Conservation (phyloP, 352 stramenopile genomes). For the Plasmopara halstedii region DNA sequence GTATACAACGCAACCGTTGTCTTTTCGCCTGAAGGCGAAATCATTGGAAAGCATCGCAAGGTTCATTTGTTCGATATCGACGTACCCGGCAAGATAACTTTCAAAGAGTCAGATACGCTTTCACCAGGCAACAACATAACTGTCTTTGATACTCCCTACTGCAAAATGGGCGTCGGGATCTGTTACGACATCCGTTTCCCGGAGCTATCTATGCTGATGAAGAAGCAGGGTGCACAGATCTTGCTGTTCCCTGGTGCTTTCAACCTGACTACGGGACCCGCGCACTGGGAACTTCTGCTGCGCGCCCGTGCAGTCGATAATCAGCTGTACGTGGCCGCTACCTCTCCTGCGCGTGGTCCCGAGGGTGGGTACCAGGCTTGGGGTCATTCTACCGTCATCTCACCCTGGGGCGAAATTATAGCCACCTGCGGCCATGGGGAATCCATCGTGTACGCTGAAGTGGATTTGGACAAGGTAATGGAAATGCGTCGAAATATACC, state of each 20-base stretch:
- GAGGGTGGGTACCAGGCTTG: conserved; percentile 97
- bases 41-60: conserved; percentile 99
- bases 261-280: conserved; percentile 90
- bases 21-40: conserved; percentile 88
- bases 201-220: conserved; percentile 96
- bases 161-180: conserved; percentile 97
- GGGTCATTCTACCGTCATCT: conserved; percentile 96
- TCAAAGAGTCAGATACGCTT: conserved; percentile 99
- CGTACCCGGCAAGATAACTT: conserved; percentile 97
- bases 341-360: conserved; percentile 92
- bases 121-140: conserved; percentile 86
- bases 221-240: conserved; percentile 84
- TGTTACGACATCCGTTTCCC: conserved; percentile 99
- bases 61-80: conserved; percentile 99
- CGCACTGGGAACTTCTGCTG: conserved; percentile 99
- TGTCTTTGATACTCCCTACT: conserved; percentile 83
- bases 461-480: conserved; percentile 92
- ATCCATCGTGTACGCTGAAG: conserved; percentile 92
- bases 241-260: conserved; percentile 83
- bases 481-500: conserved; percentile 96
- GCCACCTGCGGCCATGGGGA: conserved; percentile 91
- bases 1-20: conserved; percentile 99
- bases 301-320: conserved; percentile 90
- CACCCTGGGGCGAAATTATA: conserved; percentile 96
- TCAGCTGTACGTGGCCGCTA: conserved; percentile 95